Evolutionary conservation across 2,329 filamentous ascomycete species (phyloP).

Genomic region (Lecanicillium sp.): DNA sequence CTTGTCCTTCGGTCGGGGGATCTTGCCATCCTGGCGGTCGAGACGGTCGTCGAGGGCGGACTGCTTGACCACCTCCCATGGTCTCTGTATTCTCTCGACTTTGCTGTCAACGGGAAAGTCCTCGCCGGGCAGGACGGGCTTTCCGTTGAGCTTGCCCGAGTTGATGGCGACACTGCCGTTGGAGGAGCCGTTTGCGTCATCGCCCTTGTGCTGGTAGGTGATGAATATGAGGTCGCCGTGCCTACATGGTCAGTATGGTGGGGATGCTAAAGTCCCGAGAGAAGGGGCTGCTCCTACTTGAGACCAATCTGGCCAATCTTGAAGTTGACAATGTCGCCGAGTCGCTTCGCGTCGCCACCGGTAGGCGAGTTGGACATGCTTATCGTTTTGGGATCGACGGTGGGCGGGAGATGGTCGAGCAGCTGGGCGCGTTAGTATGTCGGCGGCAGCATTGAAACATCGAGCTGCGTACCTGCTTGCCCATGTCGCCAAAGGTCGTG

Average conservation of each 20-base stretch:
- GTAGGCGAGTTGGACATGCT: slow-evolving; percentile 56
- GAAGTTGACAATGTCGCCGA: slow-evolving; percentile 52
- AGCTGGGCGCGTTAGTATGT: slow-evolving; percentile 37
- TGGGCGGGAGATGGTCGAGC: slow-evolving; percentile 51
- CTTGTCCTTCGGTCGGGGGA: slow-evolving; percentile 67
- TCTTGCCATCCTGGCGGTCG: slow-evolving; percentile 87
- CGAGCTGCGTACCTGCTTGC: slow-evolving; percentile 38
- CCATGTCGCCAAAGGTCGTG: slow-evolving; percentile 64
- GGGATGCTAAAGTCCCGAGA: no score
- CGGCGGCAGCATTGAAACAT: background rate
- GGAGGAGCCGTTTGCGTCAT: slow-evolving; percentile 29
- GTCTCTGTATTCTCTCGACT: slow-evolving; percentile 43
- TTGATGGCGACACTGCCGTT: slow-evolving; percentile 36
- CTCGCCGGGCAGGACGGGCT: slow-evolving; percentile 63
- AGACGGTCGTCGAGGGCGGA: slow-evolving; percentile 79
- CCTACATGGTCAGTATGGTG: slow-evolving; percentile 41
- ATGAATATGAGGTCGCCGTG: slow-evolving; percentile 92
- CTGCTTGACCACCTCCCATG: slow-evolving; percentile 86
- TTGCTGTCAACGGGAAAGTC: slow-evolving; percentile 64
- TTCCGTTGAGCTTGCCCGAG: slow-evolving; percentile 70
- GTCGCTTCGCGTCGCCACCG: slow-evolving; percentile 50
- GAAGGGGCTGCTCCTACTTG: slow-evolving; percentile 35
- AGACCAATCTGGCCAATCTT: slow-evolving; percentile 55
- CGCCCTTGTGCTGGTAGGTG: slow-evolving; percentile 61
- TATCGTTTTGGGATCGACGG: slow-evolving; percentile 55